Conservation (phyloP, 495 filamentous ascomycete species). For the Aspergillus incahuasiensis region DNA sequence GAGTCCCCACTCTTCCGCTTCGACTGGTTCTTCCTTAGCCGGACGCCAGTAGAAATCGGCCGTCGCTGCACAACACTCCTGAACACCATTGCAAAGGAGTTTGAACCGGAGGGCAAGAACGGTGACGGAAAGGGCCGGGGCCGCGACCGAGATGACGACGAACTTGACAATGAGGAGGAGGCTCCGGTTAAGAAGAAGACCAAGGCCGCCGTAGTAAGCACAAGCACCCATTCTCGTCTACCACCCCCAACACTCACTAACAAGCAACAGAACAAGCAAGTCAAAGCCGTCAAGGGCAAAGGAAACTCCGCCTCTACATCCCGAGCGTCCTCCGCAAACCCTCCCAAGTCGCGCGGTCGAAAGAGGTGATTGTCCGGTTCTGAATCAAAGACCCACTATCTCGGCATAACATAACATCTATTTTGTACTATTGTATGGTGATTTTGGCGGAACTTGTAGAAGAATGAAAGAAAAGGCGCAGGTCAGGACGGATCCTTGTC, state of each 20-base stretch:
- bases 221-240: no score
- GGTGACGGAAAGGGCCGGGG: conserved; percentile 68
- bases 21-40: conserved; percentile 97
- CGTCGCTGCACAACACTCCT: conserved; percentile 90
- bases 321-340: conserved; percentile 50
- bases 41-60: conserved; percentile 88
- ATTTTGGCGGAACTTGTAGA: conserved; percentile 4
- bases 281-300: conserved; percentile 56
- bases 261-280: conserved; percentile 51
- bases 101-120: conserved; percentile 68
- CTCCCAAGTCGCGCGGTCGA: conserved; percentile 41
- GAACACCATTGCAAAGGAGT: conserved; percentile 89
- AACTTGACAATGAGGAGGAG: conserved; percentile 67
- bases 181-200: conserved; percentile 88
- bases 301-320: conserved; percentile 48
- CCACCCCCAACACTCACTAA: conserved; percentile 1
- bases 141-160: conserved; percentile 69
- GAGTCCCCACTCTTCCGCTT: conserved; percentile 95
- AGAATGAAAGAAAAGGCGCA: background rate
- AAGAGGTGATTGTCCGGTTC: conserved; percentile 34
- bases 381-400: background rate
- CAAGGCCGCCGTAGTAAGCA: conserved; percentile 73
- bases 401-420: background rate
- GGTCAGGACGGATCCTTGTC: background rate
- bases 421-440: conserved; percentile 5